Evolutionary conservation across 1,284 basidiomycete species (phyloP).

Genomic region (Ganoderma resinaceum): DNA sequence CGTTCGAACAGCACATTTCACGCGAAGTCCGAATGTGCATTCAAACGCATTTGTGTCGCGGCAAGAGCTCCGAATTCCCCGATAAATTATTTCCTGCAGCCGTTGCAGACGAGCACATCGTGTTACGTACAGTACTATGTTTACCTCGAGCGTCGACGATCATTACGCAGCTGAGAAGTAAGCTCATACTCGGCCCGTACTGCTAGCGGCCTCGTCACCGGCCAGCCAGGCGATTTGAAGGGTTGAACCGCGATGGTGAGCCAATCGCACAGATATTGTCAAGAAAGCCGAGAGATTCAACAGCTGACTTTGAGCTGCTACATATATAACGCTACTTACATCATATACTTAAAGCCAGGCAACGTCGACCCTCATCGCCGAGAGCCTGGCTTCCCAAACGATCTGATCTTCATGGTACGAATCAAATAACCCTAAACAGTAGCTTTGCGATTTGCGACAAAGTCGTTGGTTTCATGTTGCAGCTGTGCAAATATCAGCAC

Average conservation of each 20-base stretch:
- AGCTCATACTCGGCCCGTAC: no score
- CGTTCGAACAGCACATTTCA: constrained; percentile 7
- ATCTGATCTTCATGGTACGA: no score
- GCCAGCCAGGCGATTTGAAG: neutral
- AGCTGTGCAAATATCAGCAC: neutral
- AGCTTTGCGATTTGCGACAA: neutral
- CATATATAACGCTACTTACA: neutral
- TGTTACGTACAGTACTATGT: neutral
- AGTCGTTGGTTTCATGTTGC: neutral
- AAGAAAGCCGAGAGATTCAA: neutral
- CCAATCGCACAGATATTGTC: neutral
- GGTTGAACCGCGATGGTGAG: neutral
- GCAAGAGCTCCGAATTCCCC: neutral
- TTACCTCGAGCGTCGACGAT: neutral
- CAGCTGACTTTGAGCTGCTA: neutral
- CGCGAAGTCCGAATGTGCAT: neutral
- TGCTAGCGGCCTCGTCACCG: neutral
- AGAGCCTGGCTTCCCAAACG: no score
- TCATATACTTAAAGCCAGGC: no score
- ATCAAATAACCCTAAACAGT: no score
- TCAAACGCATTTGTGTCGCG: neutral
- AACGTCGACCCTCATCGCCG: neutral
- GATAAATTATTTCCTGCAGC: no score
- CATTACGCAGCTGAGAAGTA: neutral
- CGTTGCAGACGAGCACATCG: neutral